These are phyloP conservation scores for Aureobasidium namibiae DNA, from an alignment of 2,329 filamentous ascomycete genomes.

Conservation along the genomic window DNA sequence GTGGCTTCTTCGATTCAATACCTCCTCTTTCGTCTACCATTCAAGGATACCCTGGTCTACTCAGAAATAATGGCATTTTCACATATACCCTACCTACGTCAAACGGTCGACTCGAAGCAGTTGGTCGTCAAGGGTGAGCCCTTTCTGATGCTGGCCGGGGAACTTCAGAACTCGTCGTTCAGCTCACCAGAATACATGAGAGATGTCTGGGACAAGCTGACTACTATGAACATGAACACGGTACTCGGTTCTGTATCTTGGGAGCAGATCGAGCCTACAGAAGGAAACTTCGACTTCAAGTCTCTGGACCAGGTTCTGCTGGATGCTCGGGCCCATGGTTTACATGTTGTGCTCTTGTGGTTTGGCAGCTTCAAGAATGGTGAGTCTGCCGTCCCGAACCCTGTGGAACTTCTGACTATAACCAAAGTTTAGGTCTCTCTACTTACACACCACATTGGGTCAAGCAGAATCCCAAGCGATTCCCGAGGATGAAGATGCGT, in stretches of 20 bases:
- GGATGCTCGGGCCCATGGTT: conserved; percentile 29
- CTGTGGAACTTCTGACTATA: no score
- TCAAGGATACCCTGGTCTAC: not conserved
- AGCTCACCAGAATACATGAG: conserved; percentile 38
- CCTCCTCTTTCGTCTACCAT: not conserved
- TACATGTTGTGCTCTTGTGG: conserved; percentile 38
- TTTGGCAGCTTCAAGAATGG: conserved; percentile 43
- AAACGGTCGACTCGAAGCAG: conserved; percentile 23
- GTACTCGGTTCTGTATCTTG: conserved; percentile 38
- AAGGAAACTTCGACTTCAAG: conserved; percentile 36
- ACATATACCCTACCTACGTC: conserved; percentile 15
- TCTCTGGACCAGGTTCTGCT: conserved; percentile 34
- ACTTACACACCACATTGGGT: conserved; percentile 35
- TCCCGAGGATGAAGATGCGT: conserved; percentile 25
- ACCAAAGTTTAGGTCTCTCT: conserved; percentile 21
- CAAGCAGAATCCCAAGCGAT: conserved; percentile 26
- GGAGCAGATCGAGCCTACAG: conserved; percentile 40
- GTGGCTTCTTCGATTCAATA: not conserved
- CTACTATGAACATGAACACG: conserved; percentile 36
- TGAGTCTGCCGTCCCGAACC: no score
- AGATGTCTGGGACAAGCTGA: conserved; percentile 36
- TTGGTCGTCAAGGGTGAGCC: conserved; percentile 38
- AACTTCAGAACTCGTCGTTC: conserved; percentile 42
- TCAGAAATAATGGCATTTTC: not conserved
- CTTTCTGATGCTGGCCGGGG: conserved; percentile 37